These are phyloP conservation scores for Huntiella savannae DNA, from an alignment of 2,329 filamentous ascomycete species.

Conservation along the genomic window DNA sequence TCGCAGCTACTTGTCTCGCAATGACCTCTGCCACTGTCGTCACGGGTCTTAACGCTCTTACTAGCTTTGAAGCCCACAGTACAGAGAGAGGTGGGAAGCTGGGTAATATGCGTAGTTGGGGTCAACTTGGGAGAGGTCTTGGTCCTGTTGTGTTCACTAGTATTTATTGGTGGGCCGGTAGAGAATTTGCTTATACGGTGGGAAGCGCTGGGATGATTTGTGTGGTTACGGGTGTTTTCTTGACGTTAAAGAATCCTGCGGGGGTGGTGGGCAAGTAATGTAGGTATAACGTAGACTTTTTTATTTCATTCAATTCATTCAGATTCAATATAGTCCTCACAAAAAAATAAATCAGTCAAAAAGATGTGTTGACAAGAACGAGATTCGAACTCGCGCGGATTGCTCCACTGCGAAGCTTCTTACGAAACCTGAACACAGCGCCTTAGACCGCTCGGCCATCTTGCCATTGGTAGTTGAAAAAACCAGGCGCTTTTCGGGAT, in stretches of 20 bases:
- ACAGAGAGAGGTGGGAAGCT: conserved; percentile 72
- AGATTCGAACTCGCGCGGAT: conserved; percentile 13
- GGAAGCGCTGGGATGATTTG: conserved; percentile 64
- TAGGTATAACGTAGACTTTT: too few relatives aligned
- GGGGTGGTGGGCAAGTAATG: neutral
- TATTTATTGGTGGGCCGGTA: conserved; percentile 94
- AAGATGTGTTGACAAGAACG: conserved; percentile 18
- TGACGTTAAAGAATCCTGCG: conserved; percentile 45
- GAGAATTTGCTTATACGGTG: conserved; percentile 64
- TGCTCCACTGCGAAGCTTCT: conserved; percentile 10
- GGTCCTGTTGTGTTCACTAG: conserved; percentile 85
- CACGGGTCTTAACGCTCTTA: conserved; percentile 77
- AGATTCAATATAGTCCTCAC: too few relatives aligned
- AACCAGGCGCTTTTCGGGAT: too few relatives aligned
- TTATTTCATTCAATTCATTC: too few relatives aligned
- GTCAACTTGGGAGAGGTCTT: conserved; percentile 71
- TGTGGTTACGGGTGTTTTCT: conserved; percentile 53
- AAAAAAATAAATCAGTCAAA: neutral
- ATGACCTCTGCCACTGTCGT: conserved; percentile 89
- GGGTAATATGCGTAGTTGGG: conserved; percentile 61
- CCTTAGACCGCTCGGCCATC: neutral
- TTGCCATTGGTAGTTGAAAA: neutral
- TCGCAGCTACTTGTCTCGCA: conserved; percentile 65
- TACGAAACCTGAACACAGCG: neutral
- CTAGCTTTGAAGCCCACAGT: conserved; percentile 69